Evolutionary conservation across 768 basidiomycete genomes (phyloP), one percentile per base, ranked within the genome.

Genomic region (Rhodosporidiobolus odoratus): DNA sequence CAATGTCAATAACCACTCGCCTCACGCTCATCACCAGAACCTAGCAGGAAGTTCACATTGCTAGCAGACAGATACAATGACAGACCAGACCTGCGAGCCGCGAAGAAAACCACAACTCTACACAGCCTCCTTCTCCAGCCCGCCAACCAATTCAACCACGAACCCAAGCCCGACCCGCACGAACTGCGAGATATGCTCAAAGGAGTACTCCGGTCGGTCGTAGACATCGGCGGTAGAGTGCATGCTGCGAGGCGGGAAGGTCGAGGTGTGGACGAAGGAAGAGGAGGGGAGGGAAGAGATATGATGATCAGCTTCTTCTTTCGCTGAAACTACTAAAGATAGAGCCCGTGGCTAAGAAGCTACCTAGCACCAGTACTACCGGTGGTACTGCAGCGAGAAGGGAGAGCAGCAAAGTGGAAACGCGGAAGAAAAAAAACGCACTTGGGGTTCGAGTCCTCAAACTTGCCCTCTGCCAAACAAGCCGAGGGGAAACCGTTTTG

Each of bases 101-200:
- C 23, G 13, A 15, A 50, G 8, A 53, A 19, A 53, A 27, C 27
- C 27, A 30, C 4, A 37, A 43, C 19, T 30, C 8, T 7, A 45
- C 17, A 45, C 19, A 19, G 25, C 15, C 10, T 19, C 10, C 47
- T 45, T 2, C 25, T 37, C 30, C 63, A 19, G 8, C 47, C 9
- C n/a, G 19, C 64, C 67, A 8, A 40, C 68, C 21, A 78, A 53
- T 65, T 78, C 78, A 35, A 75, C 61, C 23, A 62, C 68, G 59
- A 71, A 76, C 8, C 74, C 78, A 10, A 75, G 57, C 12, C 68
- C 71, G 19, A 78, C 63, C 47, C 75, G 65, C 21, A 73, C 72
- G 65, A 76, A 78, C 62, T 77, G 74, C 15, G 61, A 30, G 66
- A 76, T 73, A 63, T 78, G 78, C 40, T 73, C 75, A 57, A 78